Conservation (phyloP, 768 basidiomycete species). For the Russula brevipes region DNA sequence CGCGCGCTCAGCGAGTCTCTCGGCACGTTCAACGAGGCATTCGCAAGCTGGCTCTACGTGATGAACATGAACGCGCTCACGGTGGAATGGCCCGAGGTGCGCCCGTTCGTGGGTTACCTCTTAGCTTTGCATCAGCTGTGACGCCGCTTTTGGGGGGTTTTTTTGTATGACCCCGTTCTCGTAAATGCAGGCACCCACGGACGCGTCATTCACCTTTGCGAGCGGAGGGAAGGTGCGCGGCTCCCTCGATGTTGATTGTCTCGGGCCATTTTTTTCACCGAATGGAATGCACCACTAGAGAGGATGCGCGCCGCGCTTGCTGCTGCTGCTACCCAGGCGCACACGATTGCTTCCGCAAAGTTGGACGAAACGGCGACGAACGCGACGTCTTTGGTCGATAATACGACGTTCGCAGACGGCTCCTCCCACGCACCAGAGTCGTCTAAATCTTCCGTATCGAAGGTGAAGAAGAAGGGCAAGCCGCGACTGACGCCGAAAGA, state of each 20-base stretch:
- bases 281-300: conserved; percentile 39
- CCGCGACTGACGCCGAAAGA: conserved; percentile 70
- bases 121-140: too few species aligned
- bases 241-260: background rate
- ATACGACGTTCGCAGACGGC: conserved; percentile 40
- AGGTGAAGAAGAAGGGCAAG: conserved; percentile 49
- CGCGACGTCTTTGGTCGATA: conserved; percentile 28
- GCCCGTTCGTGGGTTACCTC: conserved; percentile 10
- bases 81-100: conserved; percentile 86
- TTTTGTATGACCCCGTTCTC: too few species aligned
- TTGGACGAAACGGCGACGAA: conserved; percentile 32
- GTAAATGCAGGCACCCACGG: conserved; percentile 25
- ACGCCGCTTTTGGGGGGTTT: too few species aligned
- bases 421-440: conserved; percentile 34
- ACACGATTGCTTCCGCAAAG: conserved; percentile 32
- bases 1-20: conserved; percentile 68
- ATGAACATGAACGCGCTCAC: conserved; percentile 95
- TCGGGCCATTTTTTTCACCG: background rate
- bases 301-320: conserved; percentile 53
- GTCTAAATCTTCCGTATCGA: conserved; percentile 36
- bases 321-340: conserved; percentile 35
- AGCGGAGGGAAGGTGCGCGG: conserved; percentile 52
- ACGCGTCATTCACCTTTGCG: conserved; percentile 45
- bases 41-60: conserved; percentile 85
- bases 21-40: conserved; percentile 85